These are phyloP conservation scores for Boletus edulis DNA, from an alignment of 768 basidiomycete species.

Conservation along the genomic window DNA sequence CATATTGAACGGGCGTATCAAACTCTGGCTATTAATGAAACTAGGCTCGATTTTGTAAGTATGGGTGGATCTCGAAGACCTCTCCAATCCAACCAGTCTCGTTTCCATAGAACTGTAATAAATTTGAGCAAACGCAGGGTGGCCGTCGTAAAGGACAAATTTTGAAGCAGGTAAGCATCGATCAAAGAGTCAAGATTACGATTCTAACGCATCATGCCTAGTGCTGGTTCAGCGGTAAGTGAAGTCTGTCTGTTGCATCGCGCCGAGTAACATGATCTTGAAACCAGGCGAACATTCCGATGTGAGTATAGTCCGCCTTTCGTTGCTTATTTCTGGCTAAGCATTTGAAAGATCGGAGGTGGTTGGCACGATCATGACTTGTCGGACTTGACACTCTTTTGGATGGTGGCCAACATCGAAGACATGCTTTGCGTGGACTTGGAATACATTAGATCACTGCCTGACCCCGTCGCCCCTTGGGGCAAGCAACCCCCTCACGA, in stretches of 20 bases:
- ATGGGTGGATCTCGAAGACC: background rate
- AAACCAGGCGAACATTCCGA: constrained; percentile 30
- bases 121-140: constrained; percentile 55
- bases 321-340: background rate
- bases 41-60: constrained; percentile 65
- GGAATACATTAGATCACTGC: constrained; percentile 48
- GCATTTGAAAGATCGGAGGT: constrained; percentile 54
- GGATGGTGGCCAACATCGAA: constrained; percentile 63
- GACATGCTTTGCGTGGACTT: constrained; percentile 56
- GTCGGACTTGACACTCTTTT: constrained; percentile 58
- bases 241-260: background rate
- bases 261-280: constrained; percentile 5
- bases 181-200: background rate
- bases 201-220: constrained; percentile 23
- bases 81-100: background rate
- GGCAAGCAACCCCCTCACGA: constrained; percentile 61
- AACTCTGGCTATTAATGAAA: constrained; percentile 67
- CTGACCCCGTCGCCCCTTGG: constrained; percentile 55
- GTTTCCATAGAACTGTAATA: constrained; percentile 49
- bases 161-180: constrained; percentile 53
- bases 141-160: constrained; percentile 55
- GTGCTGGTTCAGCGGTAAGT: constrained; percentile 72
- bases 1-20: constrained; percentile 69
- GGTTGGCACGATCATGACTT: constrained; percentile 69
- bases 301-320: constrained; percentile 1